phyloP scores from a whole-genome alignment of 2,329 filamentous ascomycete genomes.

The Paradendryphiella salina region DNA sequence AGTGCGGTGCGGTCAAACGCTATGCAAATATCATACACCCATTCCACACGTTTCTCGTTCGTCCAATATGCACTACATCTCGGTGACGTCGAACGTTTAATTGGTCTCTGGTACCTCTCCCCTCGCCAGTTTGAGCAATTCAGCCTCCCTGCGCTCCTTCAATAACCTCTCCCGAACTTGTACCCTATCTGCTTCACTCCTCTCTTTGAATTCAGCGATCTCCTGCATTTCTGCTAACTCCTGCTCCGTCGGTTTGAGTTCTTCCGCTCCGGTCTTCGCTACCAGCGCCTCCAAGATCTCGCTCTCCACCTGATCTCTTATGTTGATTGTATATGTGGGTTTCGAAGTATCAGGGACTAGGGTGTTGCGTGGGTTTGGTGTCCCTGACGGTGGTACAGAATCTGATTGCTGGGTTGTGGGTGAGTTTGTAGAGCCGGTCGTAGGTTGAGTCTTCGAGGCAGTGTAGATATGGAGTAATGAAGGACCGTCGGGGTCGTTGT shows the following conservation, averaged over 20 bases:
- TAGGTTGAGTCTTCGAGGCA: slow-evolving; percentile 28
- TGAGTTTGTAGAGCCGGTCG: slow-evolving; percentile 13
- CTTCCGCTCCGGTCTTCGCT: slow-evolving; percentile 62
- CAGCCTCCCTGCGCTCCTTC: slow-evolving; percentile 65
- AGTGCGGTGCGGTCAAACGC: background rate
- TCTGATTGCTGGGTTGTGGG: slow-evolving; percentile 23
- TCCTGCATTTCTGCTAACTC: slow-evolving; percentile 63
- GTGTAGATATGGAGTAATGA: slow-evolving; percentile 41
- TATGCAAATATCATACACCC: background rate
- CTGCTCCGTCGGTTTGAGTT: slow-evolving; percentile 60
- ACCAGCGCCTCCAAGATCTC: slow-evolving; percentile 68
- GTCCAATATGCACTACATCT: background rate
- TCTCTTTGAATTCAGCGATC: slow-evolving; percentile 58
- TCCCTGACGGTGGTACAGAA: slow-evolving; percentile 19
- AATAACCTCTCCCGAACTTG: slow-evolving; percentile 58
- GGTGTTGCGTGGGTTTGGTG: slow-evolving; percentile 32
- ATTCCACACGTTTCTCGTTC: background rate
- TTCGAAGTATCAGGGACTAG: slow-evolving; percentile 40
- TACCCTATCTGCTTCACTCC: slow-evolving; percentile 59
- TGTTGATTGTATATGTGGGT: slow-evolving; percentile 53
- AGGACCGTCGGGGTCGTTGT: slow-evolving; percentile 49
- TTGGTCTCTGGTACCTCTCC: slow-evolving; percentile 27
- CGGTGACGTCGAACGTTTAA: background rate
- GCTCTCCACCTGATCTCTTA: slow-evolving; percentile 64
- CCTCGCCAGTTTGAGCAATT: slow-evolving; percentile 59